Evolutionary conservation across 108 stramenopile genomes (phyloP), one percentile per base, ranked within the genome.

Genomic region (Parmales sp.): DNA sequence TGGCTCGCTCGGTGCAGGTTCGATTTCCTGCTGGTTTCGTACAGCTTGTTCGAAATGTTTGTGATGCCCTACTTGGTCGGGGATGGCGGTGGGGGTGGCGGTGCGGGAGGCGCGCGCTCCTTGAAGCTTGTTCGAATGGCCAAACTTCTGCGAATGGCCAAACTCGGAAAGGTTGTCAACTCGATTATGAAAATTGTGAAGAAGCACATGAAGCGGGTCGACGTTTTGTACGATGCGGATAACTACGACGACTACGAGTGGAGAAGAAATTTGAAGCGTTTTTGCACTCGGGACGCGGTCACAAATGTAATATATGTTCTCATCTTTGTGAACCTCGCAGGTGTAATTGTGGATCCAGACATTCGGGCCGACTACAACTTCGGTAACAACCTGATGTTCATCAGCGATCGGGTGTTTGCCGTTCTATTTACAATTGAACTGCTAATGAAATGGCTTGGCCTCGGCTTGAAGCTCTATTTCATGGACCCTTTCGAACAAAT

Each of bases 261-360:
- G 54, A 26, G 54, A 5, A 26, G 54, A 60, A 60, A 60, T 11
- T 34, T 60, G 9, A 60, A 60, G 54, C 29, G 36, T 28, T 34
- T 34, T 28, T 28, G 29, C 29, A 60, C 20, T 29, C 31, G 54
- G 4, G 36, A 60, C 3, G 6, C 36, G 3, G 26, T 60, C n/a
- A 60, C 54, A 20, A 60, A 60, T 16, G 29, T 60, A 28, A 60
- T 60, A 4, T 60, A 60, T 34, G 29, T 60, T 11, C 31, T 28
- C 26, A 60, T 60, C 54, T 60, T 60, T 20, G 20, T 60, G n/a
- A 60, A 60, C 54, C 28, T 60, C 28, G 54, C 54, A 26, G 54
- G 54, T 4, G 54, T 60, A 5, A 34, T 60, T 16, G 31, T 13
- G 11, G 54, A 34, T 16, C 31, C 29, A 28, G 54, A 60, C 26